phyloP scores from a whole-genome alignment of 495 filamentous ascomycete genomes.

The Mytilinidion resinicola region DNA sequence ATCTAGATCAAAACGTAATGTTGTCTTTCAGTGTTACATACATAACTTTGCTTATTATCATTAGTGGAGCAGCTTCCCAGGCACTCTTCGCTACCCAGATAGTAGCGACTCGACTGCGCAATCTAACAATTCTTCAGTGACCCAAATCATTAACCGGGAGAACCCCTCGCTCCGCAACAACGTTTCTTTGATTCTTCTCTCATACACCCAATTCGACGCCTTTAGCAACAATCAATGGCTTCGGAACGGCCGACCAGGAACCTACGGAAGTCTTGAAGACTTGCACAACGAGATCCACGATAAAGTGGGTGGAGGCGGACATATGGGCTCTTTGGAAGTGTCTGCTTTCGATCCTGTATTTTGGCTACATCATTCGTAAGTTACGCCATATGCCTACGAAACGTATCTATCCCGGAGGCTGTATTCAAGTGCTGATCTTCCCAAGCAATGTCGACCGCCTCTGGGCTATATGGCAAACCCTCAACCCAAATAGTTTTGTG shows the following conservation, averaged over 20 bases:
- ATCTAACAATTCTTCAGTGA: slow-evolving; percentile 8
- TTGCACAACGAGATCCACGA: slow-evolving; percentile 19
- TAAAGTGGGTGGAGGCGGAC: slow-evolving; percentile 12
- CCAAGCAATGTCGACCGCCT: slow-evolving; percentile 22
- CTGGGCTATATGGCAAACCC: slow-evolving; percentile 16
- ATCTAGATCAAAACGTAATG: slow-evolving; percentile 3
- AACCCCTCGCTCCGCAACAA: slow-evolving; percentile 12
- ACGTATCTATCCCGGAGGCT: no score
- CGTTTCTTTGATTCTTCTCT: slow-evolving; percentile 15
- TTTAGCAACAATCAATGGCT: slow-evolving; percentile 14
- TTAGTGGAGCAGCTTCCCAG: slow-evolving; percentile 7
- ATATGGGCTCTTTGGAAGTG: slow-evolving; percentile 13
- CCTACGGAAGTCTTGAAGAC: slow-evolving; percentile 14
- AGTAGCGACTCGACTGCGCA: slow-evolving; percentile 1
- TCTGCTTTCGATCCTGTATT: slow-evolving; percentile 24
- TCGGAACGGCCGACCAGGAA: not conserved
- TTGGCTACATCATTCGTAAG: slow-evolving; percentile 21
- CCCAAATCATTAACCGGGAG: slow-evolving; percentile 11
- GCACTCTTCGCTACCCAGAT: slow-evolving; percentile 9
- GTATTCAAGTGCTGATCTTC: not conserved
- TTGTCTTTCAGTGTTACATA: not conserved
- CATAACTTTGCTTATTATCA: not conserved
- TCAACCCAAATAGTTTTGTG: slow-evolving; percentile 13
- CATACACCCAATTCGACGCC: slow-evolving; percentile 13
- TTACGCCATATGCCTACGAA: not conserved